Evolutionary conservation across 2,329 filamentous ascomycete species (phyloP), one percentile per base, ranked within the genome.

Genomic region (Paracoccidioides lutzii): DNA sequence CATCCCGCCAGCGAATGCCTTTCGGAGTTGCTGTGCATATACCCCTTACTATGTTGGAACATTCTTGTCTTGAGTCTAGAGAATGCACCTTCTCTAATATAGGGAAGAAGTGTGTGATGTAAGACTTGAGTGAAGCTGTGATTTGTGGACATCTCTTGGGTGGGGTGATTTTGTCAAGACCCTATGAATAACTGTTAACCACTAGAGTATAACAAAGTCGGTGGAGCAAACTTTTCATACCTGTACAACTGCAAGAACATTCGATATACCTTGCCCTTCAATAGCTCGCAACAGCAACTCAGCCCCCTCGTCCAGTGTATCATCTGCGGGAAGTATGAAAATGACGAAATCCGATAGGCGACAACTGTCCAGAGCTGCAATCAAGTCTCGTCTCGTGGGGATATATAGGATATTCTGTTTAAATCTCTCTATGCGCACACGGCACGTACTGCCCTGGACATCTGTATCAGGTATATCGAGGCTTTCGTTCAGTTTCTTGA

Each of bases 331-430:
- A 3, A 98, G 74, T 12, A 95, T 77, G 58, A 97, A 82, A 6
- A 97, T 72, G 10, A 98, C 87, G 69, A 94, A 97, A 70, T 98
- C 93, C 41, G 93, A 90, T 15, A 89, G 80, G 55, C 89, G 82
- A 59, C 89, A 90, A 42, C 89, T 89, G 71, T 98, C 90, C 56
- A 97, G 73, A 54, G 87, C 88, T 40, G 83, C 81, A 22, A 87
- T 77, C 14, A 97, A 71, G 60, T 95, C 86, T 55, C 85, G 79
- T 63, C 82, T 81, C 0, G 86, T 76, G 0, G 88, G 81, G 7
- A 96, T 71, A 67, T 95, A 98, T 70, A 94, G 86, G 10, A 98
- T 71, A 66, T 87, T 95, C 69, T 97, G 91, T 76, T 95, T 95
- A 77, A 97, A 98, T 37, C 93, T 82, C 59, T 95, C 90, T 64